Conservation (phyloP, 805 yeast species). For the Lipomyces kockii region DNA sequence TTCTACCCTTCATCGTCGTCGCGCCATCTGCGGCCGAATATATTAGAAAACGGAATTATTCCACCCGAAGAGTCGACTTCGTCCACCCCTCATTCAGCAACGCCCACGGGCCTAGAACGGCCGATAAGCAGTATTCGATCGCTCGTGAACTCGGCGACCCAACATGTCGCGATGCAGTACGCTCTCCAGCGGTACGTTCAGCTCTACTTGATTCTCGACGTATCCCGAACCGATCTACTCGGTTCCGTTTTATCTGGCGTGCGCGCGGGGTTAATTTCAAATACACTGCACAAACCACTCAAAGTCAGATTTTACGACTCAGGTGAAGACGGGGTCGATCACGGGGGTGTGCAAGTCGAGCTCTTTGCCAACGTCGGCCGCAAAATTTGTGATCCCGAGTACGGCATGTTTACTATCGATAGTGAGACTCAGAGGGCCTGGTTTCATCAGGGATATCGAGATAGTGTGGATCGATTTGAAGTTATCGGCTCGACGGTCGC, state of each 20-base stretch:
- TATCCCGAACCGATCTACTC: constrained; percentile 35
- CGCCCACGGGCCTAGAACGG: not conserved
- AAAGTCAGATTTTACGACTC: constrained; percentile 38
- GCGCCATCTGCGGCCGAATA: constrained; percentile 12
- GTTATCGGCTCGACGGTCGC: constrained; percentile 41
- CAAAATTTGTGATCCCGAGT: constrained; percentile 30
- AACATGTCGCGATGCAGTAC: constrained; percentile 14
- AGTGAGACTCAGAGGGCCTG: constrained; percentile 36
- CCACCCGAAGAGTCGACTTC: not conserved
- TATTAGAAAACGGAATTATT: not conserved
- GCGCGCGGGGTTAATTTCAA: constrained; percentile 22
- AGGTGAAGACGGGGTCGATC: constrained; percentile 43
- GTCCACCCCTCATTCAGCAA: not conserved
- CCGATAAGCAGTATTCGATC: not conserved
- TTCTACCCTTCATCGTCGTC: constrained; percentile 17
- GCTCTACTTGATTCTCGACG: constrained; percentile 33
- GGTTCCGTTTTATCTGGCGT: constrained; percentile 31
- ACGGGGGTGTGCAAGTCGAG: constrained; percentile 44
- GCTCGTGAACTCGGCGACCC: constrained; percentile 4
- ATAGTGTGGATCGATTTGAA: constrained; percentile 35
- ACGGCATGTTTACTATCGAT: constrained; percentile 35
- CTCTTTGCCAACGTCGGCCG: constrained; percentile 40
- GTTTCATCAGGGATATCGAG: constrained; percentile 39
- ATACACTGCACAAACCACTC: constrained; percentile 37
- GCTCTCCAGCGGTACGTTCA: constrained; percentile 23